phyloP scores from a whole-genome alignment of 1,139 yeast species.

The Pichia kudriavzevii region DNA sequence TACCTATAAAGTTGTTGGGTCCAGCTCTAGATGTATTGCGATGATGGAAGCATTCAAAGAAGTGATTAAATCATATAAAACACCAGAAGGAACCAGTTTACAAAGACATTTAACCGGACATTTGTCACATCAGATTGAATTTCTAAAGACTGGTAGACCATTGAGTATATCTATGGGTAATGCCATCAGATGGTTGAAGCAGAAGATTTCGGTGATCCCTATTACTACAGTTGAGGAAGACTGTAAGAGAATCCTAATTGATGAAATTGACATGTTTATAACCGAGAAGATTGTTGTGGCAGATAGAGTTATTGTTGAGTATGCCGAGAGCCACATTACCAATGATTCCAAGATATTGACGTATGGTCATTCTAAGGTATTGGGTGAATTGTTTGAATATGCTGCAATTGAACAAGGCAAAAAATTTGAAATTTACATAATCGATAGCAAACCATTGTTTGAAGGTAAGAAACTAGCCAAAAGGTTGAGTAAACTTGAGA shows the following conservation, averaged over 20 bases:
- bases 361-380: conserved; percentile 82
- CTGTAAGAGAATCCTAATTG: conserved; percentile 63
- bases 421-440: conserved; percentile 72
- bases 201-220: conserved; percentile 74
- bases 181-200: conserved; percentile 95
- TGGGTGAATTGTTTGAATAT: conserved; percentile 64
- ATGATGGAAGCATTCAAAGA: conserved; percentile 82
- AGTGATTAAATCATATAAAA: conserved; percentile 71
- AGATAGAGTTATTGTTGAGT: conserved; percentile 73
- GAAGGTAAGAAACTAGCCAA: conserved; percentile 81
- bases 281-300: conserved; percentile 81
- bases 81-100: conserved; percentile 80
- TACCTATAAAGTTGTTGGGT: conserved; percentile 81
- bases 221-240: conserved; percentile 64
- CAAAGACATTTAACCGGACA: conserved; percentile 85
- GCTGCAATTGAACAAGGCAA: conserved; percentile 59
- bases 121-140: conserved; percentile 91
- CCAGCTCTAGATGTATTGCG: conserved; percentile 74
- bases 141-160: conserved; percentile 85
- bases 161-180: conserved; percentile 94
- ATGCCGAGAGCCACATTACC: conserved; percentile 70
- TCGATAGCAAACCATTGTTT: conserved; percentile 91
- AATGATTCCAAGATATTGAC: conserved; percentile 79
- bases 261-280: conserved; percentile 71
- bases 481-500: conserved; percentile 48